Evolutionary conservation across 192 early-diverging fungal genomes (phyloP), one percentile per base, ranked within the genome.

Genomic region (Entophlyctis helioformis): DNA sequence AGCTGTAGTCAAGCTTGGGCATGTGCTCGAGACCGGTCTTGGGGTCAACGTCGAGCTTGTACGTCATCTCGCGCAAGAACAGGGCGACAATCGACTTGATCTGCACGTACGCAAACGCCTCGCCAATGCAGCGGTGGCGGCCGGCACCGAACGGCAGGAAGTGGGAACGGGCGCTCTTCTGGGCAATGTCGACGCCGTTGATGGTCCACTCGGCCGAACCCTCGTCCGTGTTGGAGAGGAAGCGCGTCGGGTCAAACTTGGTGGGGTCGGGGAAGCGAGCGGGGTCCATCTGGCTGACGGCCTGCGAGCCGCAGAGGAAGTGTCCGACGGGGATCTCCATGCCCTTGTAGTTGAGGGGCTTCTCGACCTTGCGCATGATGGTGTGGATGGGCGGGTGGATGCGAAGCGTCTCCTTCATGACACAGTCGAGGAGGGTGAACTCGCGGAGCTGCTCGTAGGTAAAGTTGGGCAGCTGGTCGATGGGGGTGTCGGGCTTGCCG

Each of bases 61-160:
- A 60, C 49, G 83, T 78, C 60, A 86, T 91, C 47, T 80, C 76
- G 12, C 87, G 60, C 21, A 98, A 56, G 43, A 96, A 73, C 19
- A 76, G 74, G 34, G 85, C 66, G 46, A 98, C 64, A 26, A 98
- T 80, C 22, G 90, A 83, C 80, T 94, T 94, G 71, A 96, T 82
- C 67, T 98, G 95, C 27, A 95, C 46, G 54, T 87, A 95, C 3
- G 87, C 91, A 69, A 98, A 98, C 39, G 78, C 69, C 63, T 98
- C 95, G 46, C 95, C 95, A 66, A 98, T 98, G 71, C 95, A 98
- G 45, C 95, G 77, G 76, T 98, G 95, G 47, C 95, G 85, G 34
- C 87, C 73, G 23, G 92, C 95, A 56, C 95, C 95, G 71, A 98
- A 98, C 26, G 95, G 95, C 53, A 98, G 72, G 59, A 81, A 93